Percentiles rank a stretch among this genome's conserved stretches.
Conservation (phyloP, 768 basidiomycete species). For the Kwoniella europaea region DNA sequence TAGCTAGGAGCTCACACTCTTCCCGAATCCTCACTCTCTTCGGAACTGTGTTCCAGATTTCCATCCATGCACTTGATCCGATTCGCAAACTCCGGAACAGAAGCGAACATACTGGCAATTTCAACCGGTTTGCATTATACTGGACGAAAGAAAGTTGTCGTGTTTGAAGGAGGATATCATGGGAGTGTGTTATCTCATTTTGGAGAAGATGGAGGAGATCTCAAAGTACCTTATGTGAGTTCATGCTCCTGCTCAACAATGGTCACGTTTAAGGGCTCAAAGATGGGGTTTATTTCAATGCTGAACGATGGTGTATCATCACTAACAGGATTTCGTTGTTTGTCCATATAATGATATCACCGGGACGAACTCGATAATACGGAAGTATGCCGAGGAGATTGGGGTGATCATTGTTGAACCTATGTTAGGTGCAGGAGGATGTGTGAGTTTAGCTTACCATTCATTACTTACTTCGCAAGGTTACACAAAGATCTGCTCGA, state of each 20-base stretch:
- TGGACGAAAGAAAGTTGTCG: constrained; percentile 22
- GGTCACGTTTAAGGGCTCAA: background rate
- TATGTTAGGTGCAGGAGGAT: constrained; percentile 31
- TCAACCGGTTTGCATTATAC: constrained; percentile 27
- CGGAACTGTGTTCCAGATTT: constrained; percentile 21
- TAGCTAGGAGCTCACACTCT: constrained; percentile 34
- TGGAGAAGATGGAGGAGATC: constrained; percentile 17
- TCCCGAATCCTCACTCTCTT: constrained; percentile 24
- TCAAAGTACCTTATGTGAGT: constrained; percentile 31
- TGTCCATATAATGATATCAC: constrained; percentile 35
- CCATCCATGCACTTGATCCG: constrained; percentile 33
- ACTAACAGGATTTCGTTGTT: constrained; percentile 24
- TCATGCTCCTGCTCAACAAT: background rate
- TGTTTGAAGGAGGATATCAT: constrained; percentile 35
- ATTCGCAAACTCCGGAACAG: constrained; percentile 39
- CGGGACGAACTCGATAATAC: background rate
- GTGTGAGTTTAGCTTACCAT: constrained; percentile 7
- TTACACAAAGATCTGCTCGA: too few species aligned
- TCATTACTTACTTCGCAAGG: too few species aligned
- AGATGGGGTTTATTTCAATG: background rate
- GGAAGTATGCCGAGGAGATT: constrained; percentile 5
- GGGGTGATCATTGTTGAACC: constrained; percentile 33
- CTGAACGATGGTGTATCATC: background rate
- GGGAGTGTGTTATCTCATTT: constrained; percentile 29
- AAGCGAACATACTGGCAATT: constrained; percentile 32